Base-by-base conservation (phyloP, 148 eudicot species). In the Chenopodium berlandieri region DNA sequence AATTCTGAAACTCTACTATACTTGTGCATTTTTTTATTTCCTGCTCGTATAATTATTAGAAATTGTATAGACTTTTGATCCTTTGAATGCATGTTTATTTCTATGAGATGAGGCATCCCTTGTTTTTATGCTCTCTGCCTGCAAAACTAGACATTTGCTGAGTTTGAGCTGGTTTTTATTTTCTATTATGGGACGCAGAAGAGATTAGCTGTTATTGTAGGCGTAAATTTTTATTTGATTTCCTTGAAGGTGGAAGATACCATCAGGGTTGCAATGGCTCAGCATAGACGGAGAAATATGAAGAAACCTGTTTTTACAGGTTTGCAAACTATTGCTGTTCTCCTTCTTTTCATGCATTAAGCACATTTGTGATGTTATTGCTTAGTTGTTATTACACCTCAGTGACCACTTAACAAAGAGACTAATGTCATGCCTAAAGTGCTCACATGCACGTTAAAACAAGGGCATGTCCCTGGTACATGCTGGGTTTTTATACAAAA, bases 201-300 rank as follows among this genome's bases (percentile, higher is more conserved):
- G 62, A 56, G 1, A 56, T 56, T 56, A 17, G 5, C 20, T 25
- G 40, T 77, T 44, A 20, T 22, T 50, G 16, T n/a, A 30, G 8
- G n/a, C 17, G 75, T 23, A 31, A 56, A 63, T 4, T 44, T 80
- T 82, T 46, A 23, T 54, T 62, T 74, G 37, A 78, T 74, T 76
- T 76, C 80, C 54, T 81, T 86, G 78, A 86, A 94, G 98, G 94
- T 93, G 46, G 97, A 91, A 87, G 96, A 92, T 80, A 94, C 99
- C 31, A 80, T 93, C 78, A 88, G 90, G 68, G 64, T 95, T 76
- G 89, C 93, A 62, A 86, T 93, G 99, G 94, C 91, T 80, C 92
- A 85, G 75, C 86, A 83, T n/a, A 88, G 94, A 69, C 89, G 89
- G 80, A 84, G 83, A 75, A 88, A 44, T 85, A 60, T 90, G 73